A percentile compares a stretch with the other conserved stretches of the same genome.
phyloP scores from a whole-genome alignment of 2,329 filamentous ascomycete species.

The Pyrenochaeta sp. region DNA sequence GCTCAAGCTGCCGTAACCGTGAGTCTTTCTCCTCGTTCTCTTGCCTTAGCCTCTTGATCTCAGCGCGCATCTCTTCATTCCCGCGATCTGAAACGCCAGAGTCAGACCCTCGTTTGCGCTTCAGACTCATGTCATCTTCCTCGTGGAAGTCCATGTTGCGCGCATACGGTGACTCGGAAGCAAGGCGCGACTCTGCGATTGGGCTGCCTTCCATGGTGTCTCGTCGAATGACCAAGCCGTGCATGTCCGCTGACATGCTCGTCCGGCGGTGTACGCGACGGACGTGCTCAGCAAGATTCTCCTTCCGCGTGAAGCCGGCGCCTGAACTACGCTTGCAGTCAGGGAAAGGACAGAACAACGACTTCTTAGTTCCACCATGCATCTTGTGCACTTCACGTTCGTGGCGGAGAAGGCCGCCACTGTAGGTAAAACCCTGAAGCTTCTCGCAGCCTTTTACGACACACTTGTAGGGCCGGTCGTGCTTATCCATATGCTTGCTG shows the following conservation, averaged over 20 bases:
- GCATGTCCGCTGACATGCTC: conserved; percentile 47
- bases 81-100: conserved; percentile 31
- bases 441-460: conserved; percentile 84
- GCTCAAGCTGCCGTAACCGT: conserved; percentile 46
- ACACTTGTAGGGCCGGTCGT: conserved; percentile 92
- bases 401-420: conserved; percentile 86
- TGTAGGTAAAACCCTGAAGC: conserved; percentile 93
- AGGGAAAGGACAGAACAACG: conserved; percentile 82
- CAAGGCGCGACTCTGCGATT: conserved; percentile 30
- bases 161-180: conserved; percentile 36
- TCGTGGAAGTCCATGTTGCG: conserved; percentile 32
- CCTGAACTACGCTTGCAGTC: conserved; percentile 91
- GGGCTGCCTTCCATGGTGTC: conserved; percentile 30
- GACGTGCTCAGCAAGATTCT: conserved; percentile 93
- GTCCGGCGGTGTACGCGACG: conserved; percentile 76
- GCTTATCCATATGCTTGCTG: conserved; percentile 98
- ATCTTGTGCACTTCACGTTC: conserved; percentile 93
- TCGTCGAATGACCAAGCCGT: conserved; percentile 41
- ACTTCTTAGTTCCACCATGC: conserved; percentile 86
- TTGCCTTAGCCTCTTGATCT: conserved; percentile 52
- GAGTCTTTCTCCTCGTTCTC: conserved; percentile 54
- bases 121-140: conserved; percentile 37
- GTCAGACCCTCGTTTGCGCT: conserved; percentile 46
- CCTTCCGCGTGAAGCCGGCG: conserved; percentile 89
- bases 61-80: conserved; percentile 47